Evolutionary conservation across 805 yeast genomes (phyloP), one percentile per base, ranked within the genome.

Genomic region (Cyberlindnera subsufficiens): DNA sequence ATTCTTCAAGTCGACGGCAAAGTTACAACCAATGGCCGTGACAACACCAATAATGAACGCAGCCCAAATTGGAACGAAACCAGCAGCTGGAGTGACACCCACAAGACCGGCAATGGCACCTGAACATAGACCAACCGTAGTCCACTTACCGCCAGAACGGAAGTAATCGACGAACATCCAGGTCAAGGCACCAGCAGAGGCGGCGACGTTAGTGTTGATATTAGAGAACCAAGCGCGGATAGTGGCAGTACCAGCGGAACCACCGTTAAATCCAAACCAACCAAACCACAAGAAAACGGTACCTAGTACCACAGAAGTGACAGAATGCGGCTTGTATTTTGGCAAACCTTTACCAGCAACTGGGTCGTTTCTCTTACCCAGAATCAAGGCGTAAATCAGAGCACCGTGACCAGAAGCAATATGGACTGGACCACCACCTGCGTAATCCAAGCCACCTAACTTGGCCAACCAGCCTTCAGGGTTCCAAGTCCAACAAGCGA

Each of bases 341-440:
- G 96, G 96, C 53, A 87, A 72, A 51, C 80, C 78, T 41, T 75
- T 74, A 22, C 36, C 38, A 14, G 49, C 46, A 20, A 47, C 49
- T 37, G 86, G 86, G 62, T 88, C 96, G 57, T 80, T 79, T 74
- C 99, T 86, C 73, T 83, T 87, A 68, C 99, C 99, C 60, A 91
- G 76, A 49, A 87, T 69, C 42, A 93, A 74, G 25, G 99, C 95
- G 63, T 91, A 91, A 45, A 96, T 91, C 51, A 93, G 72, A 40
- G 97, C 98, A 63, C 95, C 95, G 54, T 82, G 86, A 54, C 99
- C 99, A 31, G 96, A 86, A 55, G 89, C 70, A 69, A 86, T 87
- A 69, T 93, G 99, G 47, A 93, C 98, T 48, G 98, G 96, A 50
- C 96, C 96, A 61, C 98, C 98, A 61, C 99, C 99, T 18, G 99